phyloP scores from a whole-genome alignment of 345 rosid species.

The Syzygium jambos region DNA sequence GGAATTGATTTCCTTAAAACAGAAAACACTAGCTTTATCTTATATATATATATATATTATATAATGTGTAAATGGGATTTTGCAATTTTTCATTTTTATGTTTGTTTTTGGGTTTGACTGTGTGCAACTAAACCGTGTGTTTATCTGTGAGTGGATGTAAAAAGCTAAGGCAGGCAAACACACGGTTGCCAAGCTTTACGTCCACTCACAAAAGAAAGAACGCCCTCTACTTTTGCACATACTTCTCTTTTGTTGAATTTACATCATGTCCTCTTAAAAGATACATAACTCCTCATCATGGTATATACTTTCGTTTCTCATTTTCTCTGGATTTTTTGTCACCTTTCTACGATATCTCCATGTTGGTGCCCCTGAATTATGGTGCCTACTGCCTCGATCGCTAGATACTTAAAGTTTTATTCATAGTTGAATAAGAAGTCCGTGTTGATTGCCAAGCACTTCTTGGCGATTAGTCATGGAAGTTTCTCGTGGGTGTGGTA shows the following conservation, averaged over 20 bases:
- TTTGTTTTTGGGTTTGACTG: neutral
- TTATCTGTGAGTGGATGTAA: neutral
- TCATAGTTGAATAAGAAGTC: neutral
- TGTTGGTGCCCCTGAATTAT: neutral
- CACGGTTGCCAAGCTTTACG: neutral
- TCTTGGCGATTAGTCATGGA: neutral
- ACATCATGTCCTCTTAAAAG: neutral
- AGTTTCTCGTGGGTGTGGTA: neutral
- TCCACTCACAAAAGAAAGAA: neutral
- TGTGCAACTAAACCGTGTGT: neutral
- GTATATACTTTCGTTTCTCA: neutral
- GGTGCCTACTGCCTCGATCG: neutral
- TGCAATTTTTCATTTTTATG: neutral
- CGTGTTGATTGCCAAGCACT: neutral
- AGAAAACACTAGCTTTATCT: neutral
- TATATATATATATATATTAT: neutral
- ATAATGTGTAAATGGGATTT: neutral
- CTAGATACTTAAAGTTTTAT: neutral
- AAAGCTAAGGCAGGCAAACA: neutral
- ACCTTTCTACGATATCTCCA: neutral
- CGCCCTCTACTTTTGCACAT: neutral
- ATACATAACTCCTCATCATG: neutral
- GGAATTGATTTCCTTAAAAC: neutral
- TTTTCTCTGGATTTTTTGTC: neutral
- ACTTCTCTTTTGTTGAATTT: neutral